phyloP scores from a whole-genome alignment of 129 eudicot species.

The Centella asiatica region DNA sequence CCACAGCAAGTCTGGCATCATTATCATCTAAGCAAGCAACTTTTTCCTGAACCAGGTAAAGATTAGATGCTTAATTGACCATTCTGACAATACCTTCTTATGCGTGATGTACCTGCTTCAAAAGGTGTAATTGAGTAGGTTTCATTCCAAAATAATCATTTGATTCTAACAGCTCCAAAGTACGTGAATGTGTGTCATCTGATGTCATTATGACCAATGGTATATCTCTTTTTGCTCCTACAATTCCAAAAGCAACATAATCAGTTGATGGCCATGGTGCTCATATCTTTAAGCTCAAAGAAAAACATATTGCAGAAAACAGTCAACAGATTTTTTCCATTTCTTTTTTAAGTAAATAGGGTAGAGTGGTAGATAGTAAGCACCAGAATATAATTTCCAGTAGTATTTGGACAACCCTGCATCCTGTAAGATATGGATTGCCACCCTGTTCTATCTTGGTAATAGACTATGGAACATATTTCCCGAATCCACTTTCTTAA shows the following conservation, averaged over 20 bases:
- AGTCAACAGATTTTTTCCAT: background rate
- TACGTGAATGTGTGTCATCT: constrained; percentile 85
- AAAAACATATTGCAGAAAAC: background rate
- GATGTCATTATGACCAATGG: constrained; percentile 97
- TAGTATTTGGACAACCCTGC: too few species aligned
- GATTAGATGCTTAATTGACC: background rate
- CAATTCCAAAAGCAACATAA: constrained; percentile 11
- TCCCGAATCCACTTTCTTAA: too few species aligned
- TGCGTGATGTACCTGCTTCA: constrained; percentile 61
- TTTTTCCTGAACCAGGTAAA: constrained; percentile 60
- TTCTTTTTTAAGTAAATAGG: background rate
- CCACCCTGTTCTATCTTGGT: too few species aligned
- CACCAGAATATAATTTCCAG: too few species aligned
- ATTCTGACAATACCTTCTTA: background rate
- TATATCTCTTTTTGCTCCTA: constrained; percentile 64
- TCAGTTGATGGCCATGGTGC: background rate
- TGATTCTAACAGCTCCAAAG: constrained; percentile 60
- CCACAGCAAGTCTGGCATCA: constrained; percentile 87
- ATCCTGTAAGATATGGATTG: too few species aligned
- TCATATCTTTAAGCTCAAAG: background rate
- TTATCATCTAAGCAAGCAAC: constrained; percentile 99
- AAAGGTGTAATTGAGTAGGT: constrained; percentile 73
- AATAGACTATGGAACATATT: too few species aligned
- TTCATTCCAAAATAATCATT: constrained; percentile 92
- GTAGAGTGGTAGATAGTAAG: background rate